Evolutionary conservation across 2,329 filamentous ascomycete species (phyloP), one percentile per base, ranked within the genome.

Genomic region (Penicillium sclerotigenum): DNA sequence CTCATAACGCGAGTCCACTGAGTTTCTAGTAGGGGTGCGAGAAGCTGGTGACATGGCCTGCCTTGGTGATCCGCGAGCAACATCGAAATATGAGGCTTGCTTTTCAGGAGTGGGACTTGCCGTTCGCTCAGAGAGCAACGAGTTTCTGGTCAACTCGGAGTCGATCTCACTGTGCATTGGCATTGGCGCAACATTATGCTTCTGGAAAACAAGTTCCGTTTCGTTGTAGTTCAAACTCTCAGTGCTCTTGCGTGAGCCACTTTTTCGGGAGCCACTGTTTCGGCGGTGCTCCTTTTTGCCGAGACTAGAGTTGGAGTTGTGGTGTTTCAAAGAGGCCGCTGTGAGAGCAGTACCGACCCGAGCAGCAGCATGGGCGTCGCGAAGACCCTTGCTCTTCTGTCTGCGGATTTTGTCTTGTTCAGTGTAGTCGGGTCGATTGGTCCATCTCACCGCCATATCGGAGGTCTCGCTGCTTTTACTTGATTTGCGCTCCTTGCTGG

Each of bases 111-210:
- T 81, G 16, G 89, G 87, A 49, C 86, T 80, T 61, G 90, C 90
- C 0, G 89, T 90, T 28, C 89, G 86, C 29, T 90, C 89, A 5
- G 92, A 94, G 18, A 94, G 76, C 52, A 97, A 90, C 0, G 93
- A 97, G 16, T 88, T 88, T 64, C 93, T 83, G 0, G 93, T 97
- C 53, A 97, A 75, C 49, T 97, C 92, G 0, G 93, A 96, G 40
- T 89, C 85, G 55, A 96, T 84, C 54, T 91, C 90, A 73, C 92
- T 96, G 73, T 89, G 87, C 59, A 96, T 81, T 3, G 93, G 93
- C 87, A 97, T 91, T 6, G 90, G 90, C 7, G 91, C 88, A 14
- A 89, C 83, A 47, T 85, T 79, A 49, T 84, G 81, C 61, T 73
- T 79, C 57, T 83, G 68, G 62, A 79, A 79, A 18, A 77, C 70